These are phyloP conservation scores for Mimosa pudica DNA, from an alignment of 306 rosid species.

Conservation along the genomic window DNA sequence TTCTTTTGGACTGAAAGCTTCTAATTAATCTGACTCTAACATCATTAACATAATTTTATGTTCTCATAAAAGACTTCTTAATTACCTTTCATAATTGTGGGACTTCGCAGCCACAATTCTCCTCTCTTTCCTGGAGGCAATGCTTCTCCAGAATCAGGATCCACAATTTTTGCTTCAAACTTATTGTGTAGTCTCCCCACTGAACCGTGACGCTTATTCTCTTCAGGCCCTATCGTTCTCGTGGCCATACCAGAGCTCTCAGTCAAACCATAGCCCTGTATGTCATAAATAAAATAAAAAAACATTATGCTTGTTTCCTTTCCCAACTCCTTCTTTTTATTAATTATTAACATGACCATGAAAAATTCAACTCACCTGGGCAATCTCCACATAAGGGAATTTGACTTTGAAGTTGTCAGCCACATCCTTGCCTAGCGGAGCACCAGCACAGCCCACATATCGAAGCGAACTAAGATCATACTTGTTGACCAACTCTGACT, in stretches of 20 bases:
- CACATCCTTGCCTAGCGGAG: neutral
- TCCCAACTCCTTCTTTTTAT: no score
- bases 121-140: neutral
- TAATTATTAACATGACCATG: neutral
- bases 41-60: neutral
- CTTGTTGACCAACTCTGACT: constrained; percentile 59
- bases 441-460: constrained; percentile 33
- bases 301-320: no score
- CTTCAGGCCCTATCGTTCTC: neutral
- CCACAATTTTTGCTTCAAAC: neutral
- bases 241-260: neutral
- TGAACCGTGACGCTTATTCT: neutral
- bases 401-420: neutral
- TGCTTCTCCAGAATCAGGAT: neutral
- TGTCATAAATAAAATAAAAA: neutral
- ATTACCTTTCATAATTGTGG: neutral
- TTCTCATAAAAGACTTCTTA: neutral
- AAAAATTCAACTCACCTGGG: neutral
- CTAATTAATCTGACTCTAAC: neutral
- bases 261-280: constrained; percentile 2
- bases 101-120: neutral
- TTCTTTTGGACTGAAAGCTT: neutral
- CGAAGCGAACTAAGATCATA: constrained; percentile 71
- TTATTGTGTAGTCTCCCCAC: neutral
- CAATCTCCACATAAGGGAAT: neutral